A percentile compares a stretch with the other conserved stretches of the same genome.
Conservation (phyloP, 2,329 filamentous ascomycete genomes). For the Venturia pyrina region DNA sequence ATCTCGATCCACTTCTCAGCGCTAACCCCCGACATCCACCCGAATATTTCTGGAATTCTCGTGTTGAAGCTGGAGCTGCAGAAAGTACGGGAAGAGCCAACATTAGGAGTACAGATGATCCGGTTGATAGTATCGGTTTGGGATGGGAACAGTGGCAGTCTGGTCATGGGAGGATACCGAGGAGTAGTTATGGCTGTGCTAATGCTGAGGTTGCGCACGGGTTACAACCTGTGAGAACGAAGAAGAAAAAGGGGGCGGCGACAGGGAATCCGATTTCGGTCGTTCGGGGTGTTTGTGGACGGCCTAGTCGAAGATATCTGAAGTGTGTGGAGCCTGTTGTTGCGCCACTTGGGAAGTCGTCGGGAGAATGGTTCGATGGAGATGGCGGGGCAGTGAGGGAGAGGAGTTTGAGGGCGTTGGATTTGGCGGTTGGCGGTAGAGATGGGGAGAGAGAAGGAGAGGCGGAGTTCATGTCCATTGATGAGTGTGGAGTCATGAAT, state of each 20-base stretch:
- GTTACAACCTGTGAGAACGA: not conserved
- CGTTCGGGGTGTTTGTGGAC: slow-evolving; percentile 4
- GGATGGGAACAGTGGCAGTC: slow-evolving; percentile 1
- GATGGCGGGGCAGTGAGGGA: not conserved
- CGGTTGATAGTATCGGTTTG: not conserved
- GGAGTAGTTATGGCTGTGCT: slow-evolving; percentile 4
- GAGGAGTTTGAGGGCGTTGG: not conserved
- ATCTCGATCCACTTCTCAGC: slow-evolving; percentile 10
- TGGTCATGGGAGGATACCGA: slow-evolving; percentile 3
- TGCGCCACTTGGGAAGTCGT: not conserved
- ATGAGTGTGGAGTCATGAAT: slow-evolving; percentile 3
- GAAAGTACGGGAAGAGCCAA: not conserved
- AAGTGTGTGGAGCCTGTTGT: slow-evolving; percentile 5
- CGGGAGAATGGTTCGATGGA: not conserved
- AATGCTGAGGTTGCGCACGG: not conserved
- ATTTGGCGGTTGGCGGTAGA: not conserved
- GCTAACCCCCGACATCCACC: not conserved
- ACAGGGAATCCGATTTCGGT: not conserved
- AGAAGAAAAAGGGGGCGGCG: not conserved
- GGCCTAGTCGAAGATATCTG: slow-evolving; percentile 3
- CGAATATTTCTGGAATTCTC: slow-evolving; percentile 9
- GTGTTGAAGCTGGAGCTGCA: slow-evolving; percentile 8
- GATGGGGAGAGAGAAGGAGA: not conserved
- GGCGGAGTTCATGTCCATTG: not conserved
- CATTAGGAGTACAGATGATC: not conserved